Base-by-base conservation (phyloP, 1,284 basidiomycete genomes). In the Tremellales sp. region DNA sequence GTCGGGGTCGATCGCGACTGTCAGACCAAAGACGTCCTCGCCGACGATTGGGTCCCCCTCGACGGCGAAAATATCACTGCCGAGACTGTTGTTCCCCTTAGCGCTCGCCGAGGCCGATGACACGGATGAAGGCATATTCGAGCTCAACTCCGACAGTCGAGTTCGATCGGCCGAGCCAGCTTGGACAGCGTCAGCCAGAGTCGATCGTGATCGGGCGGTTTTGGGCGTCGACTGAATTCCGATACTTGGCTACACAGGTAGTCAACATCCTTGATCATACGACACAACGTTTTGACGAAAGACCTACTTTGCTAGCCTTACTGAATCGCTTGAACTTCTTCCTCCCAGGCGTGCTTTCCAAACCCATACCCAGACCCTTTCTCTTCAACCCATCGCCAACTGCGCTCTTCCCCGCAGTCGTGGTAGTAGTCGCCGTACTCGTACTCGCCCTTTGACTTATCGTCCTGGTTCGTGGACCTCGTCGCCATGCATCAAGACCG, bases 261-360 rank as follows among this genome's bases (percentile, higher is more conserved):
- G 29, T n/a, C n/a, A n/a, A n/a, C n/a, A n/a, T n/a, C n/a, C n/a
- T n/a, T n/a, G n/a, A n/a, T n/a, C n/a, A n/a, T n/a, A n/a, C n/a
- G n/a, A n/a, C n/a, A n/a, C n/a, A n/a, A 33, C 8, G 24, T 11
- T 26, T 6, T 7, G 24, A 42, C 5, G 23, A 40, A 40, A 15
- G 11, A 29, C 25, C 31, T 17, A 31, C 44, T 24, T 39, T 42
- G 3, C 39, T 41, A 15, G 31, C 45, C 24, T 42, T 43, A 22
- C 36, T 26, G 23, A 49, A 8, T 8, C 29, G 8, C 29, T 31
- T 31, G 15, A 8, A 31, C 7, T 49, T 39, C 23, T 29, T 51
- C 31, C 46, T 52, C 1, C 51, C 59, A 11, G 61, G 61, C 2
- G 61, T 63, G 10, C 55, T 49, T 31, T 50, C 41, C 59, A 63